These are phyloP conservation scores for Alternaria rosae DNA, from an alignment of 2,329 filamentous ascomycete genomes.

Conservation along the genomic window DNA sequence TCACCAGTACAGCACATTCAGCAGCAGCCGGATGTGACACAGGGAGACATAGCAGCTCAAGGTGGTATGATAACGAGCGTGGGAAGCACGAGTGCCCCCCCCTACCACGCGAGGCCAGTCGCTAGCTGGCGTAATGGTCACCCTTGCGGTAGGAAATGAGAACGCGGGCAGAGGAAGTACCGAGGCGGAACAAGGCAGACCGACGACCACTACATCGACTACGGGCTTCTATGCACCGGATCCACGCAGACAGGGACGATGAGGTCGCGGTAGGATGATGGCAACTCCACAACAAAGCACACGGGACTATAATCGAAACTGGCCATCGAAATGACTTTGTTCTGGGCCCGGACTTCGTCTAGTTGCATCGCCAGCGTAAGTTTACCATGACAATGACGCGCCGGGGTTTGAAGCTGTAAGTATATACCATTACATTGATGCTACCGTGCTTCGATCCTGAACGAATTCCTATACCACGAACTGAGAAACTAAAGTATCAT, in stretches of 20 bases:
- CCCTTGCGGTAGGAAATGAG: neutral
- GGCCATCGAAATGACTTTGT: neutral
- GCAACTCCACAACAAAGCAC: neutral
- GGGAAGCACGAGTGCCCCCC: neutral
- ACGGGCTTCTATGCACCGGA: conserved; percentile 3
- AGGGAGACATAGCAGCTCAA: neutral
- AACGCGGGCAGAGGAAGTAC: neutral
- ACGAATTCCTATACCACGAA: neutral
- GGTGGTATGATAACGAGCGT: neutral
- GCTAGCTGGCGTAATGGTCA: neutral
- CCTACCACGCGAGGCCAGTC: neutral
- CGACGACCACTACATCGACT: neutral
- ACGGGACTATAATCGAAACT: neutral
- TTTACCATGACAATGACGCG: too few species aligned
- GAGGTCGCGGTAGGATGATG: neutral
- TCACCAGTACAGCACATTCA: neutral
- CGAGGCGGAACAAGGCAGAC: neutral
- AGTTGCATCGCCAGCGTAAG: too few species aligned
- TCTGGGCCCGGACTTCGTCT: neutral
- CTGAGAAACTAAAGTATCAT: neutral
- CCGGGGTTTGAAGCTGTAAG: neutral
- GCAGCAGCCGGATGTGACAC: neutral
- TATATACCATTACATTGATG: neutral
- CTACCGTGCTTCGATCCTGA: neutral
- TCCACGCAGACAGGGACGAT: neutral